Conservation (phyloP, 495 filamentous ascomycete species). For the Trichoderma parareesei region DNA sequence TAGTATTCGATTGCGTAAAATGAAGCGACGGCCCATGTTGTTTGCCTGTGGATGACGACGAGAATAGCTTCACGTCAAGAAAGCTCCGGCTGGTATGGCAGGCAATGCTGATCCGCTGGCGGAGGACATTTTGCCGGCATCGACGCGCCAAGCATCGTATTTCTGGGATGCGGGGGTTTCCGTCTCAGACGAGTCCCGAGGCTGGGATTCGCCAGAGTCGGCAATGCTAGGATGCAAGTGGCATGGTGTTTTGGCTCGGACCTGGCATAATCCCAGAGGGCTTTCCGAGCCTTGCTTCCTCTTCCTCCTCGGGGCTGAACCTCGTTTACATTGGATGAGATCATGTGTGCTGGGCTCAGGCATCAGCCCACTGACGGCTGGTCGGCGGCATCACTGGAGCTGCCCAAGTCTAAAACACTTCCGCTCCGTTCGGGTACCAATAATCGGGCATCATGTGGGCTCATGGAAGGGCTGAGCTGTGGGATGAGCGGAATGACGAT, state of each 20-base stretch:
- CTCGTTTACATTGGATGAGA: not conserved
- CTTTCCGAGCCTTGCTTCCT: not conserved
- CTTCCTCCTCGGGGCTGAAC: not conserved
- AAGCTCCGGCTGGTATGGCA: not conserved
- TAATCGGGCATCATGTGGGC: not conserved
- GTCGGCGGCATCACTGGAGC: not conserved
- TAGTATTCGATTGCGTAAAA: not conserved
- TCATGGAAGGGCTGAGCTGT: not conserved
- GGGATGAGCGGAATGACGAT: not conserved
- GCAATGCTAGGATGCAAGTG: not conserved
- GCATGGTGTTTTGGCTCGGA: not conserved
- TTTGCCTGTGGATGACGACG: not conserved
- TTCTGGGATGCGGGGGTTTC: conserved; percentile 1
- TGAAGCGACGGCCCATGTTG: not conserved
- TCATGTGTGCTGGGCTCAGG: not conserved
- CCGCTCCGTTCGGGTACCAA: not conserved
- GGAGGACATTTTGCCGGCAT: not conserved
- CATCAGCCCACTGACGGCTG: not conserved
- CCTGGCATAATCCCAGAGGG: not conserved
- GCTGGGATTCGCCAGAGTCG: not conserved
- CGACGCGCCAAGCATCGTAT: conserved; percentile 10
- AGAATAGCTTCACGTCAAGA: not conserved
- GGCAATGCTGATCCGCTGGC: not conserved
- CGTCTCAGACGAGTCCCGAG: not conserved
- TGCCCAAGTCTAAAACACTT: not conserved